Evolutionary conservation across 1,139 yeast species (phyloP).

Genomic region (Magnusiomyces suaveolens): DNA sequence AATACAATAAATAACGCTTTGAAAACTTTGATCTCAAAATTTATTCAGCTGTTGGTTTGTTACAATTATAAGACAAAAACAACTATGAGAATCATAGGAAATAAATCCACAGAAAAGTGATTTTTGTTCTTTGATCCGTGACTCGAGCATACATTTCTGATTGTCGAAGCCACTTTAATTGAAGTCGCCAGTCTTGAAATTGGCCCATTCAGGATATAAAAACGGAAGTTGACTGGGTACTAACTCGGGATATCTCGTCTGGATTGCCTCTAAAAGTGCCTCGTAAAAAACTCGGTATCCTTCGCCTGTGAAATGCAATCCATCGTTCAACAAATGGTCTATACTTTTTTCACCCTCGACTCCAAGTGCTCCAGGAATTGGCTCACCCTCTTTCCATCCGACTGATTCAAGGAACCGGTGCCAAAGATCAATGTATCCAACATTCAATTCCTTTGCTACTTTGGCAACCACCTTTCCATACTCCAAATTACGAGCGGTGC

Average conservation of each 20-base stretch:
- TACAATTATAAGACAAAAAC: no score
- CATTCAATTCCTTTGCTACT: constrained; percentile 38
- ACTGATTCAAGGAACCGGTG: constrained; percentile 32
- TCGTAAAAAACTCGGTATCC: constrained; percentile 44
- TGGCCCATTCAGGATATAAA: constrained; percentile 32
- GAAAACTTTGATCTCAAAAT: no score
- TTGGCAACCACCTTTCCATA: constrained; percentile 44
- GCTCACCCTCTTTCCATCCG: constrained; percentile 24
- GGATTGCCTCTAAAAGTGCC: constrained; percentile 33
- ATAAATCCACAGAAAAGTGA: no score
- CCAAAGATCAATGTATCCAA: constrained; percentile 51
- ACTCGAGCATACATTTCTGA: no score
- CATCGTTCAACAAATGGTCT: constrained; percentile 40
- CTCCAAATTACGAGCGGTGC: constrained; percentile 34
- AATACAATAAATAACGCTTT: no score
- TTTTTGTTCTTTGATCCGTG: no score
- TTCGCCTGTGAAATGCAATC: constrained; percentile 56
- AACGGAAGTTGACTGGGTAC: constrained; percentile 31
- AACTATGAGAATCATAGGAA: no score
- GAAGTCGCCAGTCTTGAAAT: not conserved
- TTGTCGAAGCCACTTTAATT: no score
- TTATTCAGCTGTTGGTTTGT: no score
- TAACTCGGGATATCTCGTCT: constrained; percentile 37
- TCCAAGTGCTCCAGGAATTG: constrained; percentile 16
- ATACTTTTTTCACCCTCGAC: constrained; percentile 19